These are phyloP conservation scores for Neurospora sp. DNA, from an alignment of 2,329 filamentous ascomycete genomes.

Conservation along the genomic window DNA sequence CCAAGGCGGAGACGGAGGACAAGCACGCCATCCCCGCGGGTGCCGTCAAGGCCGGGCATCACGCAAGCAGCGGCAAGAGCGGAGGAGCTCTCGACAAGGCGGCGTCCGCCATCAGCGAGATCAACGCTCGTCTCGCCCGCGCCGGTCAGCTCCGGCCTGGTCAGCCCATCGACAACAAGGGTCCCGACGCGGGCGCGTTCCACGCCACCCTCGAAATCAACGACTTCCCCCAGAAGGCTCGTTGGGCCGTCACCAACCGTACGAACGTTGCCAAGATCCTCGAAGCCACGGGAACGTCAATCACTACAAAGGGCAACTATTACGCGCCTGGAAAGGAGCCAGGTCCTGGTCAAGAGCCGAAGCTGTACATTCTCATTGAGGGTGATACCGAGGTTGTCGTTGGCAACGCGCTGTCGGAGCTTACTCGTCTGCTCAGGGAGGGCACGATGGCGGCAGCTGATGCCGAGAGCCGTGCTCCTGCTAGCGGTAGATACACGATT, in stretches of 20 bases:
- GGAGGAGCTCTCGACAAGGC: slow-evolving; percentile 66
- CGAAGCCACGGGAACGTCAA: slow-evolving; percentile 86
- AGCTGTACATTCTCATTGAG: slow-evolving; percentile 95
- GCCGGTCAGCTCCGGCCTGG: slow-evolving; percentile 83
- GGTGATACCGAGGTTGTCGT: slow-evolving; percentile 93
- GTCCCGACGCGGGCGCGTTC: slow-evolving; percentile 90
- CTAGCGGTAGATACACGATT: slow-evolving; percentile 77
- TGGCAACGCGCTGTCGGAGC: slow-evolving; percentile 78
- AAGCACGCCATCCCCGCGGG: slow-evolving; percentile 18
- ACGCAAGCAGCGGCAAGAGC: slow-evolving; percentile 48
- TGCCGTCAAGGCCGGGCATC: slow-evolving; percentile 27
- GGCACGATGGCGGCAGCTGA: slow-evolving; percentile 84
- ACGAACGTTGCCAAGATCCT: slow-evolving; percentile 98
- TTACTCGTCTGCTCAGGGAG: slow-evolving; percentile 80
- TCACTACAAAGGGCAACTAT: slow-evolving; percentile 93
- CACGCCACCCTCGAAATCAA: slow-evolving; percentile 98
- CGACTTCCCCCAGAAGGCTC: slow-evolving; percentile 95
- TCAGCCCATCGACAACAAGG: slow-evolving; percentile 96
- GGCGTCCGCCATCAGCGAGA: slow-evolving; percentile 79
- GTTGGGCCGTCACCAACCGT: slow-evolving; percentile 96
- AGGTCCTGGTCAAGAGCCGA: slow-evolving; percentile 65
- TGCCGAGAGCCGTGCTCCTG: slow-evolving; percentile 69
- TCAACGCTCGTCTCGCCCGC: slow-evolving; percentile 82
- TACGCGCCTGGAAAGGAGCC: slow-evolving; percentile 77
- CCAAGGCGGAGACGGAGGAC: slow-evolving; percentile 32